Evolutionary conservation across 2,329 filamentous ascomycete genomes (phyloP), one percentile per base, ranked within the genome.

Genomic region (Pleurostoma richardsiae): DNA sequence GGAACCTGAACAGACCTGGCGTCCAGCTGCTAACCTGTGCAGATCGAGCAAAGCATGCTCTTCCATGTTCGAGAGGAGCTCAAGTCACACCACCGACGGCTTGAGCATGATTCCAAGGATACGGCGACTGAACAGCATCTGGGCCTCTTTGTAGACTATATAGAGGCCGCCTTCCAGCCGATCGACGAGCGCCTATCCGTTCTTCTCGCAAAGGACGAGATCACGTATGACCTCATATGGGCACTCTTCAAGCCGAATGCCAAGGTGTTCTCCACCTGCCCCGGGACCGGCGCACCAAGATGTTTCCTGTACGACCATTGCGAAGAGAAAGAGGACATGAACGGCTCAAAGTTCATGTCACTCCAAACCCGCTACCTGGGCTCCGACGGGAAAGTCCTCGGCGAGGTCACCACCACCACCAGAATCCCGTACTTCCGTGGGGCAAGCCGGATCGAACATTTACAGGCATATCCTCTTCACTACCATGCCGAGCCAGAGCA

Each of bases 201-300:
- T 41, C 28, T 41, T 41, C 40, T 41, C 10, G 26, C 8, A 41
- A 41, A 26, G 40, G 26, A 41, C 7, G 26, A 63, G 41, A 65
- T 66, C 51, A 66, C 54, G 30, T 67, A 65, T 50, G 53, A 67
- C 51, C 57, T 67, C 40, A 57, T 68, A 6, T 65, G 50, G 57
- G 53, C 56, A 26, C 53, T 68, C 38, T 68, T 67, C 45, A 67
- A 66, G 47, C 56, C 57, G 39, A 61, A 63, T 41, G 55, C 45
- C 11, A 39, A 56, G 36, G 42, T 61, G 40, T 62, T 56, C 49
- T 63, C 56, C 10, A 60, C 40, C 10, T 56, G 46, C 48, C 41
- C 43, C 30, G 49, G 53, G 10, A 57, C 46, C 10, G 29, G 47
- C 27, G 48, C 56, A 48, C 52, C 42, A 49, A 45, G 47, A 44